Conservation (phyloP, 371 early-diverging fungal species). For the Saksenaea oblongispora region DNA sequence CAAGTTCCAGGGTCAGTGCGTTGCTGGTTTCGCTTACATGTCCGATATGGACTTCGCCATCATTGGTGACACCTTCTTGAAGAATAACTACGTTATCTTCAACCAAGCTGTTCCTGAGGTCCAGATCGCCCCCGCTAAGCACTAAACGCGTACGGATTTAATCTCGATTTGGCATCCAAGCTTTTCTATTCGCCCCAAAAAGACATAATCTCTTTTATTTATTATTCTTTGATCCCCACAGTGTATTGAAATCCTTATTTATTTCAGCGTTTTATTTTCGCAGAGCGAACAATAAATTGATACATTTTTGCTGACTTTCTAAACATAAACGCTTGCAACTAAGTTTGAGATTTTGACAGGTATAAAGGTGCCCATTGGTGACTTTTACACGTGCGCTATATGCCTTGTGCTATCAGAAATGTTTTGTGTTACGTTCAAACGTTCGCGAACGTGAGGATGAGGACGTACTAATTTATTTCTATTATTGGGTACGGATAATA, state of each 20-base stretch:
- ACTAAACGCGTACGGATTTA: background rate
- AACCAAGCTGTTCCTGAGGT: slow-evolving; percentile 20
- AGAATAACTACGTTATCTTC: slow-evolving; percentile 43
- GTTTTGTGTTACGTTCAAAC: no score
- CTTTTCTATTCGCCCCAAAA: background rate
- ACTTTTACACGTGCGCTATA: no score
- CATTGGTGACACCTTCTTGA: slow-evolving; percentile 48
- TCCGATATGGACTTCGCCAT: slow-evolving; percentile 30
- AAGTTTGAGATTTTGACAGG: background rate
- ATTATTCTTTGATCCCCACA: background rate
- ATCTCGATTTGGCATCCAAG: no score
- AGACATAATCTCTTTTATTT: background rate
- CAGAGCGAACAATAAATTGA: slow-evolving; percentile 6
- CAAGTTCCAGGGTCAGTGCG: slow-evolving; percentile 16
- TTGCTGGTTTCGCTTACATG: slow-evolving; percentile 30
- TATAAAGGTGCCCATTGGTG: no score
- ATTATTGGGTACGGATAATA: no score
- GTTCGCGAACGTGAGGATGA: no score
- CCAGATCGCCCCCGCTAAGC: slow-evolving; percentile 29
- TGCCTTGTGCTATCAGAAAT: no score
- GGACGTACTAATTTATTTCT: no score
- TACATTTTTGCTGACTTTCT: background rate
- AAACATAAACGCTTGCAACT: background rate
- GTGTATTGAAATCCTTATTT: background rate
- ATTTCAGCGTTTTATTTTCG: background rate